Evolutionary conservation across 129 eudicot species (phyloP), one percentile per base, ranked within the genome.

Genomic region (Arctium minus): DNA sequence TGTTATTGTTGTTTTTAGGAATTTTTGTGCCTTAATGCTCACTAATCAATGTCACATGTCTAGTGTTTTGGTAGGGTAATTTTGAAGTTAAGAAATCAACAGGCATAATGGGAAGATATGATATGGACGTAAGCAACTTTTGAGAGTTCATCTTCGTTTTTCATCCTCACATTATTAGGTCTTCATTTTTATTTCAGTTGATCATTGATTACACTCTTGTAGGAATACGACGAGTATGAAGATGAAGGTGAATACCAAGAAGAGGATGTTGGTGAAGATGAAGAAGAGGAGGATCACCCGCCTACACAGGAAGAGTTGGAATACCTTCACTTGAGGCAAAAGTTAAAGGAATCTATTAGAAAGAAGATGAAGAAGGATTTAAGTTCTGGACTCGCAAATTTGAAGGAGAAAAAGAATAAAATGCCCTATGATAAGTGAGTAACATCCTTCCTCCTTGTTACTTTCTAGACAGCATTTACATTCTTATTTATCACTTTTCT

Each of bases 141-240:
- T 56, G 67, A 72, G 48, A 73, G 37, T 48, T 74, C 36, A 50
- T 62, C 10, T 48, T 6, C 22, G 17, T 27, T 78, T 72, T 2
- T 70, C 0, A 12, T 17, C 37, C 0, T 4, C 9, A 6, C 29
- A 5, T n/a, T 62, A 77, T 74, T 29, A 3, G 84, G 50, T 36
- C 86, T 29, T 67, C 2, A 27, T 77, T 38, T 56, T 64, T 38
- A 60, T 13, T 2, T 79, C 8, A 0, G 64, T 39, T 72, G 40
- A 8, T 73, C 78, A 17, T 56, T 84, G 73, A 73, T 64, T 74
- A 18, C 76, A 18, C 62, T 65, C 2, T 1, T 86, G 75, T 80
- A 90, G 95, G 93, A 87, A 60, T 88, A 88, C 74, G 94, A 93
- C 48, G 89, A 93, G 73, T 93, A 96, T 35, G 95, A 92, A 84